Conservation (phyloP, 768 basidiomycete genomes). For the Lentinula boryana region DNA sequence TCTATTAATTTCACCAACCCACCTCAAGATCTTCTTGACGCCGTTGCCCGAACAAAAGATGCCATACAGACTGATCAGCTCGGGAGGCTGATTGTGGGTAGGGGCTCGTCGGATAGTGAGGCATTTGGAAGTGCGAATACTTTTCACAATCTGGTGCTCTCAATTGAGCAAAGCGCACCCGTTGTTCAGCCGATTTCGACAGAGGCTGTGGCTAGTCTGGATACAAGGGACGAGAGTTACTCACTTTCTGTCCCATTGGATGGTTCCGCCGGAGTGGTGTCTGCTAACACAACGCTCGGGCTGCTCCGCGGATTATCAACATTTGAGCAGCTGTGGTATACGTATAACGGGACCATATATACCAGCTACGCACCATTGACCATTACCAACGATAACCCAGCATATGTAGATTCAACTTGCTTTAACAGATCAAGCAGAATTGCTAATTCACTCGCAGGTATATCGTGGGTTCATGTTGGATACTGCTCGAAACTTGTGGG, state of each 20-base stretch:
- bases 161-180: slow-evolving; percentile 24
- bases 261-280: slow-evolving; percentile 47
- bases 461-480: slow-evolving; percentile 80
- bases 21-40: slow-evolving; percentile 54
- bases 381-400: slow-evolving; percentile 54
- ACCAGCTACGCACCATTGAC: slow-evolving; percentile 48
- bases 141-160: slow-evolving; percentile 38
- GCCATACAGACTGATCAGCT: slow-evolving; percentile 49
- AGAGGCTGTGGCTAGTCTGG: slow-evolving; percentile 46
- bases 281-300: slow-evolving; percentile 60
- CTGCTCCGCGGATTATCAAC: slow-evolving; percentile 72
- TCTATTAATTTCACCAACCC: slow-evolving; percentile 32
- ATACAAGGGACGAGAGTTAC: slow-evolving; percentile 55
- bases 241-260: slow-evolving; percentile 46
- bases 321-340: slow-evolving; percentile 67
- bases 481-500: slow-evolving; percentile 71
- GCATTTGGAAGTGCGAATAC: slow-evolving; percentile 31
- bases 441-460: slow-evolving; percentile 31
- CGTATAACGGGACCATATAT: slow-evolving; percentile 40
- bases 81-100: slow-evolving; percentile 51
- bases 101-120: slow-evolving; percentile 42
- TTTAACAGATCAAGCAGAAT: background rate
- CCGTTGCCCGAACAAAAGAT: slow-evolving; percentile 41
- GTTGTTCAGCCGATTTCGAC: slow-evolving; percentile 38
- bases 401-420: slow-evolving; percentile 42